These are phyloP conservation scores for Entonaema liquescens DNA, from an alignment of 495 filamentous ascomycete genomes.

Conservation along the genomic window DNA sequence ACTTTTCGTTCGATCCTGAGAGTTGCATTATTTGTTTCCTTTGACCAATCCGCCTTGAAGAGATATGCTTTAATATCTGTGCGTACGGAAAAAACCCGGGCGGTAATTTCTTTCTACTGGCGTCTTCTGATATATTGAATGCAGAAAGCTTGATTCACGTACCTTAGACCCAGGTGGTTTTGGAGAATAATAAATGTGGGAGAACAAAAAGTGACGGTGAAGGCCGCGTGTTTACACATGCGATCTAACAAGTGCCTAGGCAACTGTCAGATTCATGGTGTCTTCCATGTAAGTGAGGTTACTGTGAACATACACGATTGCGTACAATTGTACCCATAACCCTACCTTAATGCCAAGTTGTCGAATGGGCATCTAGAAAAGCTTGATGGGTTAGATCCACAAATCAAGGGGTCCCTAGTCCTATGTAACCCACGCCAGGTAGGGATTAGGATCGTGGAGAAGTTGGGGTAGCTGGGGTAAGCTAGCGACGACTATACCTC, in stretches of 20 bases:
- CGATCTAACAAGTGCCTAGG: neutral
- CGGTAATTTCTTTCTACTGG: neutral
- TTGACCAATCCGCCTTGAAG: neutral
- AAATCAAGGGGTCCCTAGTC: conserved; percentile 13
- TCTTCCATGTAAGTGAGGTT: conserved; percentile 11
- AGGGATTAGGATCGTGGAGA: conserved; percentile 33
- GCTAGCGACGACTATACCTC: conserved; percentile 13
- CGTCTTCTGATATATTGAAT: neutral
- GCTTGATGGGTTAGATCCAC: conserved; percentile 25
- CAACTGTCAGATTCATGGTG: neutral
- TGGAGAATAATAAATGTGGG: neutral
- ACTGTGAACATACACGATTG: conserved; percentile 15
- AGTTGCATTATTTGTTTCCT: neutral
- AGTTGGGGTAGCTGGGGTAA: conserved; percentile 37
- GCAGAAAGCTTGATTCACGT: neutral
- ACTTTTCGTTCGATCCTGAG: neutral
- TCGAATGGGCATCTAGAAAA: conserved; percentile 31
- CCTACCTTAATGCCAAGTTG: conserved; percentile 9
- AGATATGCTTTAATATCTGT: neutral
- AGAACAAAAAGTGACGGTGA: neutral
- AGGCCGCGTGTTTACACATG: neutral
- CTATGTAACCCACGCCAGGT: conserved; percentile 15
- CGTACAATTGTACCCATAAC: conserved; percentile 23
- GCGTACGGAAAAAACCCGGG: neutral
- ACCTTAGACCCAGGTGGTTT: neutral